phyloP scores from a whole-genome alignment of 1,284 basidiomycete genomes.

The Mycena sp. region DNA sequence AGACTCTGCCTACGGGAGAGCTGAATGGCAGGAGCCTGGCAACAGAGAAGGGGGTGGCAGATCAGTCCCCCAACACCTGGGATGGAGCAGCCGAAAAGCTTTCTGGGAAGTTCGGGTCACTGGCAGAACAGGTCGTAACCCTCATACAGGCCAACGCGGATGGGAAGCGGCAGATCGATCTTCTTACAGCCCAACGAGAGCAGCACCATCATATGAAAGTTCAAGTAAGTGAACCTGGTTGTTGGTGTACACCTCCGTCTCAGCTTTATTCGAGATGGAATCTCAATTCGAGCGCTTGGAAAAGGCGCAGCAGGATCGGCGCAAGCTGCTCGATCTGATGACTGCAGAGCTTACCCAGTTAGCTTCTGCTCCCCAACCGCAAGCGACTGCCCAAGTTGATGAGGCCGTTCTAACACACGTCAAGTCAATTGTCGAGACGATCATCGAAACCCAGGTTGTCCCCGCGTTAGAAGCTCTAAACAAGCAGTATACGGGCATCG shows the following conservation, averaged over 20 bases:
- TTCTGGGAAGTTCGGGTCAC: background rate
- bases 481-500: conserved; percentile 12
- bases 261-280: conserved; percentile 8
- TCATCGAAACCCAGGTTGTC: conserved; percentile 29
- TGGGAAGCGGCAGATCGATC: background rate
- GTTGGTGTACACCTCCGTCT: background rate
- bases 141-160: background rate
- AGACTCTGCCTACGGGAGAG: background rate
- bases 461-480: conserved; percentile 24
- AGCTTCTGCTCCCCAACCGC: background rate
- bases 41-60: background rate
- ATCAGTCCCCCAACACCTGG: background rate
- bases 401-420: conserved; percentile 12
- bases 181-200: background rate
- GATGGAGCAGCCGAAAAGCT: background rate
- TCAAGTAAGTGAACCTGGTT: background rate
- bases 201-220: background rate
- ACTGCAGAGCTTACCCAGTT: background rate
- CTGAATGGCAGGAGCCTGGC: background rate
- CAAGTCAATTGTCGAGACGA: conserved; percentile 10
- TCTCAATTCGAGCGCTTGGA: conserved; percentile 13
- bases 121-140: background rate
- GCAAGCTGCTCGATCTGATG: background rate
- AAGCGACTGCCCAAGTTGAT: conserved; percentile 10
- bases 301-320: conserved; percentile 12